phyloP scores from a whole-genome alignment of 2,329 filamentous ascomycete genomes.

The Rutstroemia sp. region DNA sequence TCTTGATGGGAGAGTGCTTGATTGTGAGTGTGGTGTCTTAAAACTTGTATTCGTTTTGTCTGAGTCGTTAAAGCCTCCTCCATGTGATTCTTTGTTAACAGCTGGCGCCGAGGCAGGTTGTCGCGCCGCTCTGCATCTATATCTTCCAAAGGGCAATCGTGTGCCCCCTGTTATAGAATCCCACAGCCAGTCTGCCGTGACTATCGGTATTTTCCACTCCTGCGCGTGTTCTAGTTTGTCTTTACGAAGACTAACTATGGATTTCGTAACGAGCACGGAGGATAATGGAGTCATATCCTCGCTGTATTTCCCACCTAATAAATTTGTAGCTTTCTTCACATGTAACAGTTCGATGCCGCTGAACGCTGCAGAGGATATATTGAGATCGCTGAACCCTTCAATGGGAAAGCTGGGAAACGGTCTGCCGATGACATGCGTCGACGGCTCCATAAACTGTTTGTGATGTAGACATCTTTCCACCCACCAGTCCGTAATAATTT shows the following conservation, averaged over 20 bases:
- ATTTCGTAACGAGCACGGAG: conserved; percentile 63
- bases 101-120: conserved; percentile 18
- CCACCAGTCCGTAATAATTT: conserved; percentile 81
- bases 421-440: conserved; percentile 63
- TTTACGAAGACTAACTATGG: conserved; percentile 43
- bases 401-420: conserved; percentile 70
- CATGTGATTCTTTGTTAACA: background rate
- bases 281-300: conserved; percentile 65
- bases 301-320: conserved; percentile 75
- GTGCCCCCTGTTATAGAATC: conserved; percentile 59
- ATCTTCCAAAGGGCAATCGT: conserved; percentile 41
- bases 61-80: background rate
- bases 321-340: conserved; percentile 64
- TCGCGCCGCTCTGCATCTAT: conserved; percentile 32
- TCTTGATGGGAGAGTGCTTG: conserved; percentile 12
- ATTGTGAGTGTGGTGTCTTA: background rate
- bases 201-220: conserved; percentile 72
- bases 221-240: conserved; percentile 76
- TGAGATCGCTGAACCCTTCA: conserved; percentile 59
- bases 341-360: conserved; percentile 79
- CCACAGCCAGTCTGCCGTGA: conserved; percentile 79
- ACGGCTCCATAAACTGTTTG: conserved; percentile 63
- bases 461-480: conserved; percentile 80
- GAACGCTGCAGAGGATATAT: conserved; percentile 76
- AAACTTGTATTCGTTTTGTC: background rate